Percentiles rank a stretch among this genome's conserved stretches.
Conservation (phyloP, 129 eudicot genomes). For the Chrysanthemum makinoi region DNA sequence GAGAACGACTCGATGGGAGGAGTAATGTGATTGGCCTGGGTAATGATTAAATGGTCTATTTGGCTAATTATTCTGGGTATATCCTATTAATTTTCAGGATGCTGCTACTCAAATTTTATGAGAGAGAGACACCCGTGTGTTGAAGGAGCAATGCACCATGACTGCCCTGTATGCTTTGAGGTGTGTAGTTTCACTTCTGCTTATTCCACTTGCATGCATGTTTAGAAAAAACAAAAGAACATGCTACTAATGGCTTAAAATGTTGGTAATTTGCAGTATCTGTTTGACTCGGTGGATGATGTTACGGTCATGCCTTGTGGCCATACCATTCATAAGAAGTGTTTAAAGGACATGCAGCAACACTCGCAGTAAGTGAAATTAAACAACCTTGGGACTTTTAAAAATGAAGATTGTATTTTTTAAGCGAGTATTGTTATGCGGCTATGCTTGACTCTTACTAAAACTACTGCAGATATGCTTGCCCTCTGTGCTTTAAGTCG, state of each 20-base stretch:
- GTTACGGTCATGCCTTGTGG: constrained; percentile 77
- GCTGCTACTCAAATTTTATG: constrained; percentile 69
- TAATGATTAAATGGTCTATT: too few species aligned
- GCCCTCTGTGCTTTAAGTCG: constrained; percentile 88
- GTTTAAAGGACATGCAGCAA: constrained; percentile 79
- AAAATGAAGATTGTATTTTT: not conserved
- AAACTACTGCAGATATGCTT: constrained; percentile 49
- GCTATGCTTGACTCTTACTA: too few species aligned
- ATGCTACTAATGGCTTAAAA: not conserved
- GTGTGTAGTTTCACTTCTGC: constrained; percentile 28
- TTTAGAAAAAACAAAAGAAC: not conserved
- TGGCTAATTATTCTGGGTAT: not conserved
- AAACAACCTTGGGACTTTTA: not conserved
- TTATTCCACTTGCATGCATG: constrained; percentile 1
- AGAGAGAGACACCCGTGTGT: constrained; percentile 70
- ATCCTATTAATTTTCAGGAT: constrained; percentile 41
- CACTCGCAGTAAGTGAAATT: constrained; percentile 69
- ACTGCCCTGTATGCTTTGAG: constrained; percentile 97
- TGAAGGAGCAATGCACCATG: constrained; percentile 96
- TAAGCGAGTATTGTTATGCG: too few species aligned
- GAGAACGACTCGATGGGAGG: too few species aligned
- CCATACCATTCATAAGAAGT: constrained; percentile 78
- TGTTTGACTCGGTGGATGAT: constrained; percentile 63
- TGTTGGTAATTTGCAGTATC: constrained; percentile 46
- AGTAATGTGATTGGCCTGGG: too few species aligned